Percentiles rank a stretch among this genome's conserved stretches.
phyloP scores from a whole-genome alignment of 2,329 filamentous ascomycete genomes.

The Rugonectria rugulosa region DNA sequence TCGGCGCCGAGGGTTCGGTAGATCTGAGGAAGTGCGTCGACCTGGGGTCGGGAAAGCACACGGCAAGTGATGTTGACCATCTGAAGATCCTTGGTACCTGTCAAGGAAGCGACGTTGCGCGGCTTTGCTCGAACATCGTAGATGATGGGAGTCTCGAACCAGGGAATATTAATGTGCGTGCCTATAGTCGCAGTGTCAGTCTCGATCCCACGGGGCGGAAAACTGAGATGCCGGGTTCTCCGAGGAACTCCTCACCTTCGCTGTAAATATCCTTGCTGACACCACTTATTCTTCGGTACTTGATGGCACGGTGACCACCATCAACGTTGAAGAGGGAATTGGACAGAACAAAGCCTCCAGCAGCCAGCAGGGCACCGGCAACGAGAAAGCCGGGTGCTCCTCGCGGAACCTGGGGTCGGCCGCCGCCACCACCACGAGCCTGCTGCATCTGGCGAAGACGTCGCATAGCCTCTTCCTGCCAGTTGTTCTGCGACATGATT shows the following conservation, averaged over 20 bases:
- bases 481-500: slow-evolving; percentile 49
- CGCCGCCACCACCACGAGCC: slow-evolving; percentile 52
- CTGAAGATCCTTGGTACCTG: slow-evolving; percentile 98
- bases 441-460: slow-evolving; percentile 59
- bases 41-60: slow-evolving; percentile 90
- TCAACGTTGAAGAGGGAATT: slow-evolving; percentile 83
- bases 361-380: slow-evolving; percentile 54
- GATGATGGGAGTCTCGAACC: slow-evolving; percentile 95
- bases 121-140: slow-evolving; percentile 99
- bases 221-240: slow-evolving; percentile 17
- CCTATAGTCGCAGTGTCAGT: slow-evolving; percentile 56
- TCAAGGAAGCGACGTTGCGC: slow-evolving; percentile 94
- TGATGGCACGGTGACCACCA: slow-evolving; percentile 98
- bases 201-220: slow-evolving; percentile 16
- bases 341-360: slow-evolving; percentile 60
- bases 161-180: slow-evolving; percentile 93
- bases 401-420: slow-evolving; percentile 52
- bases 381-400: slow-evolving; percentile 50
- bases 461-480: slow-evolving; percentile 60
- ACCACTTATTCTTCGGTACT: slow-evolving; percentile 91
- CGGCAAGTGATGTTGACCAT: slow-evolving; percentile 99
- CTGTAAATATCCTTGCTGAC: slow-evolving; percentile 95
- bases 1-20: slow-evolving; percentile 95
- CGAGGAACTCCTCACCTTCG: slow-evolving; percentile 71
- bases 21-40: slow-evolving; percentile 92